Conservation (phyloP, 139 green algal genomes). For the Chara braunii region DNA sequence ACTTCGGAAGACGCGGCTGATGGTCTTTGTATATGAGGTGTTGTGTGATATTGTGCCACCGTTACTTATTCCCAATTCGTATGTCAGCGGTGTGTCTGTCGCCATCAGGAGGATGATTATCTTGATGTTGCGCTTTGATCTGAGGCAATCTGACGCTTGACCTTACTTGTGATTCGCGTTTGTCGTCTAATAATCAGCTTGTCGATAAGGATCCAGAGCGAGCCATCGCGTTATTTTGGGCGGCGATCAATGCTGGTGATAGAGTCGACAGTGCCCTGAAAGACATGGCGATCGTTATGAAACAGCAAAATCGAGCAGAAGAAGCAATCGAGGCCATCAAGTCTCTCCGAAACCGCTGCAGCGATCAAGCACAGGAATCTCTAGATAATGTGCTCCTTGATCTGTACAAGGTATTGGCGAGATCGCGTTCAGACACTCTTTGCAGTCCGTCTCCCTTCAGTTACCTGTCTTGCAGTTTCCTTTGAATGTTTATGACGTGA, state of each 20-base stretch:
- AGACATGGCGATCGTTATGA: slow-evolving; percentile 47
- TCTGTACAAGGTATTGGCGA: slow-evolving; percentile 39
- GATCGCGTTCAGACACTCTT: background rate
- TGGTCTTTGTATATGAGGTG: too few relatives aligned
- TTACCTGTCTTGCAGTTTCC: too few relatives aligned
- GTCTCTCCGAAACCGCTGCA: slow-evolving; percentile 23
- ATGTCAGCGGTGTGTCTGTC: too few relatives aligned
- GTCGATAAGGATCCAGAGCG: slow-evolving; percentile 41
- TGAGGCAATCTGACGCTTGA: too few relatives aligned
- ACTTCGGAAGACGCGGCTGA: too few relatives aligned
- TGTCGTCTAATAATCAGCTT: too few relatives aligned
- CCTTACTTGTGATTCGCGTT: too few relatives aligned
- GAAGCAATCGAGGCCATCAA: slow-evolving; percentile 41
- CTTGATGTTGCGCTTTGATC: too few relatives aligned
- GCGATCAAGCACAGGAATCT: slow-evolving; percentile 32
- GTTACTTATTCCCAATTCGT: too few relatives aligned
- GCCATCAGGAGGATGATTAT: too few relatives aligned
- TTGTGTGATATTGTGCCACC: too few relatives aligned
- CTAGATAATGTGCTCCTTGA: slow-evolving; percentile 44
- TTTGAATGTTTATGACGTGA: too few relatives aligned
- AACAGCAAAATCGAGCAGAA: slow-evolving; percentile 39
- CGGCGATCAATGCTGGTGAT: slow-evolving; percentile 34
- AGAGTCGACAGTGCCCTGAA: slow-evolving; percentile 40
- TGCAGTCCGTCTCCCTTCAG: background rate
- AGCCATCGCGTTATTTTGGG: slow-evolving; percentile 42